Evolutionary conservation across 2,329 filamentous ascomycete genomes (phyloP).

Genomic region (Aspergillus melleus): DNA sequence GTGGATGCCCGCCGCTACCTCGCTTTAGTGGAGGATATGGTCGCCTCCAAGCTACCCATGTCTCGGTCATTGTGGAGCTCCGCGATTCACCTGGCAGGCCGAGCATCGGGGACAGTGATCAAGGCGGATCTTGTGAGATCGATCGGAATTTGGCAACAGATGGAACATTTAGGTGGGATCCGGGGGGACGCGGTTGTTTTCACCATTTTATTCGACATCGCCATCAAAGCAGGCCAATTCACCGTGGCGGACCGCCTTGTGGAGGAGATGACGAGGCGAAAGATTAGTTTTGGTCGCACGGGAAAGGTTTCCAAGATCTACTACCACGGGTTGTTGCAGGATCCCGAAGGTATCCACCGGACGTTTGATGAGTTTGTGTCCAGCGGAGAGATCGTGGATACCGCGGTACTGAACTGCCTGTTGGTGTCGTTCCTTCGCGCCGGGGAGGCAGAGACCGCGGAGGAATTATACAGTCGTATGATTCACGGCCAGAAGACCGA

Average conservation of each 20-base stretch:
- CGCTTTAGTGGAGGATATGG: conserved; percentile 79
- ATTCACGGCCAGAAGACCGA: conserved; percentile 56
- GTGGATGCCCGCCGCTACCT: conserved; percentile 75
- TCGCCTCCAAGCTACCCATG: conserved; percentile 69
- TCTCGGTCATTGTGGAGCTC: conserved; percentile 74
- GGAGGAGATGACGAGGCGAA: conserved; percentile 73
- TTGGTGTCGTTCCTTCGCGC: conserved; percentile 75
- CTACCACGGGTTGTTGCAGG: conserved; percentile 73
- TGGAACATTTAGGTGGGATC: conserved; percentile 73
- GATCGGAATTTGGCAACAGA: conserved; percentile 80
- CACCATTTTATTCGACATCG: conserved; percentile 87
- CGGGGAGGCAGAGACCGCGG: conserved; percentile 73
- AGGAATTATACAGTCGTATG: conserved; percentile 83
- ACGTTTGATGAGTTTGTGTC: conserved; percentile 83
- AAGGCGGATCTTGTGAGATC: conserved; percentile 65
- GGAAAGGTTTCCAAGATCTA: conserved; percentile 81
- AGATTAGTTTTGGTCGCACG: conserved; percentile 70
- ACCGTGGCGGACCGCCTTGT: conserved; percentile 80
- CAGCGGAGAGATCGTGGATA: conserved; percentile 84
- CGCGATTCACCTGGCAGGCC: conserved; percentile 75
- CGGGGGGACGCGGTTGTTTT: conserved; percentile 77
- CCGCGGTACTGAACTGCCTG: conserved; percentile 80
- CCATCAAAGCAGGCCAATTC: conserved; percentile 82
- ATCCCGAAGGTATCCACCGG: conserved; percentile 71
- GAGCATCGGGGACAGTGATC: conserved; percentile 63